Evolutionary conservation across 31 red algal genomes (phyloP), one percentile per base, ranked within the genome.

Genomic region (Odonthalia washingtoniensis): DNA sequence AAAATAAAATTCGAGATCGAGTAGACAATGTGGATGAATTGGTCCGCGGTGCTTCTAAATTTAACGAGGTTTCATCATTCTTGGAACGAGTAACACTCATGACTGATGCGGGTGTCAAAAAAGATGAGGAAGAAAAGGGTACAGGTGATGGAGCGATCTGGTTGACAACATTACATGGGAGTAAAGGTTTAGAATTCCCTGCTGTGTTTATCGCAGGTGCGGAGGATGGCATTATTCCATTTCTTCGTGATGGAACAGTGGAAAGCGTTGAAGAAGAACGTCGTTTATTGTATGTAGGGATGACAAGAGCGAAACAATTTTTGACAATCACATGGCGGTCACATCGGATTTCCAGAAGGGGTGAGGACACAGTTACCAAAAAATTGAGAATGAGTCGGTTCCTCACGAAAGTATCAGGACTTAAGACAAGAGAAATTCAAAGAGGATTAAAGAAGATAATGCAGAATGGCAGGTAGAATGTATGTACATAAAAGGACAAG

Each of bases 151-250:
- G n/a, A n/a, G 40, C 79, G 34, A 45, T 95, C 31, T 82, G 78
- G 16, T 66, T 98, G 69, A 91, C 88, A 85, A 95, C 96, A 38
- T 46, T 95, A n/a, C 96, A 98, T 78, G 76, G 72, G 18, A 83
- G 82, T 40, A 98, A 98, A 77, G 96, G 96, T 17, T 62, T 98
- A 1, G 96, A 98, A 68, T 98, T 95, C 75, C 83, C 61, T 5
- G 90, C 80, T 1, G 92, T 95, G 9, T 95, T 90, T 78, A 80
- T 98, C 43, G 81, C 79, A 1, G 96, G 96, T 9, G 67, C 70
- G 17, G 87, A 93, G 77, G 83, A 93, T 17, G 74, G 93, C 45
- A 36, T 90, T 42, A 72, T 95, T 34, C 96, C 96, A 38, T 72
- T 72, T 44, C 30, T 46, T 4, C 40, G 61, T 38, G 46, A 43